These are phyloP conservation scores for Phytophthora sp. DNA, from an alignment of 352 stramenopile species.

Conservation along the genomic window DNA sequence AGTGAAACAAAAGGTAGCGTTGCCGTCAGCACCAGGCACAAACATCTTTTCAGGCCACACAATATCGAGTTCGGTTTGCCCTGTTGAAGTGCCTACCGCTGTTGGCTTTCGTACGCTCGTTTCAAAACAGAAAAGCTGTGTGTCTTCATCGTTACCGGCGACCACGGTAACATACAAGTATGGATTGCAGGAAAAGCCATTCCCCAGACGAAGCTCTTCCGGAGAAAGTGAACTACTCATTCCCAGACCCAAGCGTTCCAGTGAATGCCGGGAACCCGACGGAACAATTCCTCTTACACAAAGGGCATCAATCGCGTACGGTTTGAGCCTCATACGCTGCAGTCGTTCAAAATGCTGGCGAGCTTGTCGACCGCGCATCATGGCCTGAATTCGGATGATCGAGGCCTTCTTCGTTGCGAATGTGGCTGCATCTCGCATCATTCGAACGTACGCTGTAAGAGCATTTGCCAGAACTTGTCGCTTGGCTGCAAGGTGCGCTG, in stretches of 20 bases:
- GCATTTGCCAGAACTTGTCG: conserved; percentile 57
- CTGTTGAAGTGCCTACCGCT: neutral
- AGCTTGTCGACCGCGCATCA: conserved; percentile 54
- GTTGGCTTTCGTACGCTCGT: conserved; percentile 51
- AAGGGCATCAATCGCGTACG: conserved; percentile 56
- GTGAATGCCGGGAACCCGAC: conserved; percentile 2
- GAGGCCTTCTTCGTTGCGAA: conserved; percentile 69
- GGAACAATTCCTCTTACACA: conserved; percentile 24
- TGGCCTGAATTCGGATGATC: conserved; percentile 62
- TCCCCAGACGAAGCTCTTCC: conserved; percentile 65
- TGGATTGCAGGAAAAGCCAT: conserved; percentile 78
- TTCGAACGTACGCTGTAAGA: conserved; percentile 67
- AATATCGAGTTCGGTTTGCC: conserved; percentile 37
- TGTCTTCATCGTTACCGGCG: conserved; percentile 69
- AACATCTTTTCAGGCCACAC: conserved; percentile 68
- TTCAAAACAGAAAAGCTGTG: conserved; percentile 75
- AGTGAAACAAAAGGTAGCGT: conserved; percentile 73
- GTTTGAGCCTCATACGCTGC: conserved; percentile 62
- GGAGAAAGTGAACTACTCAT: conserved; percentile 3
- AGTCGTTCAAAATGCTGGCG: conserved; percentile 53
- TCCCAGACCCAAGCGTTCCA: conserved; percentile 6
- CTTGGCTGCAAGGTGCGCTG: conserved; percentile 50
- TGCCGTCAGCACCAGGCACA: conserved; percentile 68
- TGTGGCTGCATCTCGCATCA: conserved; percentile 59
- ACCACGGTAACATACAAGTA: conserved; percentile 76